Base-by-base conservation (phyloP, 2,329 filamentous ascomycete genomes). In the Botrytis byssoidea region DNA sequence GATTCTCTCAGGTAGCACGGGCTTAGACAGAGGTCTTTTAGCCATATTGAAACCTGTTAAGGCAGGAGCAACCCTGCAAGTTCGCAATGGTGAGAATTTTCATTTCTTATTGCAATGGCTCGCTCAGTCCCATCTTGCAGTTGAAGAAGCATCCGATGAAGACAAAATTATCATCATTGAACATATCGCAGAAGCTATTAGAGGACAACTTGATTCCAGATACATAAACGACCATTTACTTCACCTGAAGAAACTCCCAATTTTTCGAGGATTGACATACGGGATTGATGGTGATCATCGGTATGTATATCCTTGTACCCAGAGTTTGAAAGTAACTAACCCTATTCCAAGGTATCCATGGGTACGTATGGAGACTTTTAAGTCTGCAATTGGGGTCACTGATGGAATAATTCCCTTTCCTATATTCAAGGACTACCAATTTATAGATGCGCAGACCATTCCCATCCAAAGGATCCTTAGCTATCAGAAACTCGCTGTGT, bases 351-450 rank as follows among this genome's bases (percentile, higher is more conserved):
- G 69, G 25, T 64, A 35, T 18, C 57, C 70, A 7, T 79, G 77
- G 77, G 74, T 75, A 12, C 74, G 60, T 40, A 51, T 77, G 12
- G 63, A 65, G 18, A 37, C 55, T 25, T 74, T 51, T 40, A 65
- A 46, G 18, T 70, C 44, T 57, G 73, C 74, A 25, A 67, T 78
- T 35, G 76, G 77, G 9, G 61, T 77, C 20, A 68, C 71, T 4
- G 73, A 77, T 22, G 66, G 48, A 25, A 48, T 71, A 16, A 73
- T 61, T 42, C 74, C 72, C 20, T 65, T 78, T 35, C 77, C 77
- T n/a, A 37, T 48, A 3, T 75, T 77, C 48, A 61, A 72, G 1
- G 67, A 66, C 10, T 44, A 75, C 68, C 77, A 78, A 37, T 78
- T 79, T 57, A 32, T 79, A 35, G 40, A 70, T 65, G 73, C 75